Percentiles rank a stretch among this genome's conserved stretches.
phyloP scores from a whole-genome alignment of 179 eudicot species.

The Beta lomatogona region DNA sequence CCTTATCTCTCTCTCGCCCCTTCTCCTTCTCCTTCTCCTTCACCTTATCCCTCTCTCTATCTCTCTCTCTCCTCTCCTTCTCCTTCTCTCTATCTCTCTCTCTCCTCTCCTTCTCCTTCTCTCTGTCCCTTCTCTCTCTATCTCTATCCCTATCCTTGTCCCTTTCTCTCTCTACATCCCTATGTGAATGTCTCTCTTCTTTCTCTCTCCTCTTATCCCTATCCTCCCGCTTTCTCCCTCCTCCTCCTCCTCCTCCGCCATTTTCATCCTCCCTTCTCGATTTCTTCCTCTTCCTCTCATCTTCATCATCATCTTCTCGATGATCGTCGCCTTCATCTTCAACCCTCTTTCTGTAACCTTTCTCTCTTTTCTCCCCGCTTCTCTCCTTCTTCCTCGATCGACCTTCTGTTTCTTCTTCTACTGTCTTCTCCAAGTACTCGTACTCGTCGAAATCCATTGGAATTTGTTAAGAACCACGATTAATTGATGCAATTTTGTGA shows the following conservation, averaged over 20 bases:
- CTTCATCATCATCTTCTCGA: conserved; percentile 38
- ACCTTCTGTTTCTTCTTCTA: conserved; percentile 60
- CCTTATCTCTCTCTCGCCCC: conserved; percentile 21
- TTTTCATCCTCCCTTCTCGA: conserved; percentile 45
- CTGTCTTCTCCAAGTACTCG: conserved; percentile 87
- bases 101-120: conserved; percentile 31
- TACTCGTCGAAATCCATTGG: conserved; percentile 97
- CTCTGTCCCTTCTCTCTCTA: conserved; percentile 34
- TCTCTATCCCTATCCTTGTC: conserved; percentile 33
- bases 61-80: conserved; percentile 9
- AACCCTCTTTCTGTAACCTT: conserved; percentile 43
- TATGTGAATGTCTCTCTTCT: conserved; percentile 21
- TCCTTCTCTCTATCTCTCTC: conserved; percentile 40
- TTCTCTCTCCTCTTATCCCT: conserved; percentile 23
- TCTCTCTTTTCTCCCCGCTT: conserved; percentile 45
- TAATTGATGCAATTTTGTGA: not conserved
- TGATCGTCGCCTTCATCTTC: conserved; percentile 25
- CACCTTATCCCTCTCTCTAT: conserved; percentile 6
- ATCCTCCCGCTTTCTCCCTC: conserved; percentile 28
- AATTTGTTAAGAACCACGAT: not conserved
- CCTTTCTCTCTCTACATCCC: conserved; percentile 32
- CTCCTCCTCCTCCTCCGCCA: conserved; percentile 22
- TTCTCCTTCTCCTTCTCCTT: conserved; percentile 7
- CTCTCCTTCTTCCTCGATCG: conserved; percentile 33
- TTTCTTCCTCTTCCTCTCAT: conserved; percentile 42